phyloP scores from a whole-genome alignment of 2,329 filamentous ascomycete genomes.

The Rhynchosporium secalis region DNA sequence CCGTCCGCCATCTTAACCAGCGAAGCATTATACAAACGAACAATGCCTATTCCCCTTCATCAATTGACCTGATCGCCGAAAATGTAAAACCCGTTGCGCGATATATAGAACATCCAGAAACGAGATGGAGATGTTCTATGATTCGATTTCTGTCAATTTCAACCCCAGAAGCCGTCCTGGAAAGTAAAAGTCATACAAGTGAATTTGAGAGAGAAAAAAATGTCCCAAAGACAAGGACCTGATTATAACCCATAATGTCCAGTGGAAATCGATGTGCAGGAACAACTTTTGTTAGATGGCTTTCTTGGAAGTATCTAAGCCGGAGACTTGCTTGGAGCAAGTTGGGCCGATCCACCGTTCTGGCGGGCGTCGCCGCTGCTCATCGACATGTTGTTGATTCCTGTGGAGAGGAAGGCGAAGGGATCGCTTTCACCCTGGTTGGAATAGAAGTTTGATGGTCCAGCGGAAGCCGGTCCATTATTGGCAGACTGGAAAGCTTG shows the following conservation, averaged over 20 bases:
- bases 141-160: slow-evolving; percentile 29
- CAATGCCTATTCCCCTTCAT: slow-evolving; percentile 22
- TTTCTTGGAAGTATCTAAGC: slow-evolving; percentile 29
- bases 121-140: slow-evolving; percentile 35
- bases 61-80: slow-evolving; percentile 20
- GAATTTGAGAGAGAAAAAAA: slow-evolving; percentile 25
- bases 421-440: slow-evolving; percentile 67
- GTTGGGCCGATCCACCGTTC: slow-evolving; percentile 51
- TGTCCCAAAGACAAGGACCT: slow-evolving; percentile 26
- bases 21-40: slow-evolving; percentile 22
- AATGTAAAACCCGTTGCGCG: slow-evolving; percentile 28
- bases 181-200: slow-evolving; percentile 36
- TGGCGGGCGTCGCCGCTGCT: slow-evolving; percentile 64
- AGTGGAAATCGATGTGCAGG: slow-evolving; percentile 32
- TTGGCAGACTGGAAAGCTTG: slow-evolving; percentile 89
- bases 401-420: slow-evolving; percentile 75
- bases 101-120: slow-evolving; percentile 32
- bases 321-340: slow-evolving; percentile 41
- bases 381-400: slow-evolving; percentile 72
- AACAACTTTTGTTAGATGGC: slow-evolving; percentile 20
- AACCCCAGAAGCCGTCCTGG: slow-evolving; percentile 40
- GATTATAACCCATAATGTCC: slow-evolving; percentile 34
- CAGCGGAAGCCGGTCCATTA: slow-evolving; percentile 76
- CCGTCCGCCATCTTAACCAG: slow-evolving; percentile 11
- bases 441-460: slow-evolving; percentile 69